Evolutionary conservation across 2,329 filamentous ascomycete genomes (phyloP).

Genomic region (Neofusicoccum parvum): DNA sequence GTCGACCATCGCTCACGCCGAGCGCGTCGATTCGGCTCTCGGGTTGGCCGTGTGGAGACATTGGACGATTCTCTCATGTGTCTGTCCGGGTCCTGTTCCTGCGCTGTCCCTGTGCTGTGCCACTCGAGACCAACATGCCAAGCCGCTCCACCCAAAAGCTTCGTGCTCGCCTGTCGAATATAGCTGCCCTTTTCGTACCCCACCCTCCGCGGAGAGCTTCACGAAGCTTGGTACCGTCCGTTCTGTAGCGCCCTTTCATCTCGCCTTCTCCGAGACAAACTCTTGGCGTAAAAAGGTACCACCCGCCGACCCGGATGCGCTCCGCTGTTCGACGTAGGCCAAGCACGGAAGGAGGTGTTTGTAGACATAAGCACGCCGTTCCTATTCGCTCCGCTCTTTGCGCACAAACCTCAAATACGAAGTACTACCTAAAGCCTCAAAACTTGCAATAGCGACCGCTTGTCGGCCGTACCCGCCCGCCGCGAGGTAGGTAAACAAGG

Average conservation of each 20-base stretch:
- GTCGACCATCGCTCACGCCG: not conserved
- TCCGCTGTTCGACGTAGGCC: not conserved
- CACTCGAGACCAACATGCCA: not conserved
- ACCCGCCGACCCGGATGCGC: not conserved
- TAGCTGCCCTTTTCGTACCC: not conserved
- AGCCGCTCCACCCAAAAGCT: not conserved
- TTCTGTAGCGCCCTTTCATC: not conserved
- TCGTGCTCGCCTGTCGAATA: not conserved
- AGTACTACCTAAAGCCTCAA: not conserved
- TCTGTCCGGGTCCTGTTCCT: not conserved
- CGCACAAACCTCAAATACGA: not conserved
- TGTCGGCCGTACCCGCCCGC: conserved; percentile 1
- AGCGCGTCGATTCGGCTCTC: not conserved
- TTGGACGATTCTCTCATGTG: not conserved
- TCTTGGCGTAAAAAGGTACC: not conserved
- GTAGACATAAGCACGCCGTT: not conserved
- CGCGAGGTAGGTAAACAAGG: not conserved
- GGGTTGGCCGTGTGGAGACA: not conserved
- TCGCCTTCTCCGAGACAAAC: conserved; percentile 10
- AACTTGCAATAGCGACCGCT: not conserved
- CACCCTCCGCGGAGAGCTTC: not conserved
- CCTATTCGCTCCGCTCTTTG: not conserved
- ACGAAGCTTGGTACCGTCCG: not conserved
- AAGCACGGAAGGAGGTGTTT: not conserved
- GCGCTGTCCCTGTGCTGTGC: conserved; percentile 1